Conservation (phyloP, 2,329 filamentous ascomycete species). For the Hirsutella minnesotensis region DNA sequence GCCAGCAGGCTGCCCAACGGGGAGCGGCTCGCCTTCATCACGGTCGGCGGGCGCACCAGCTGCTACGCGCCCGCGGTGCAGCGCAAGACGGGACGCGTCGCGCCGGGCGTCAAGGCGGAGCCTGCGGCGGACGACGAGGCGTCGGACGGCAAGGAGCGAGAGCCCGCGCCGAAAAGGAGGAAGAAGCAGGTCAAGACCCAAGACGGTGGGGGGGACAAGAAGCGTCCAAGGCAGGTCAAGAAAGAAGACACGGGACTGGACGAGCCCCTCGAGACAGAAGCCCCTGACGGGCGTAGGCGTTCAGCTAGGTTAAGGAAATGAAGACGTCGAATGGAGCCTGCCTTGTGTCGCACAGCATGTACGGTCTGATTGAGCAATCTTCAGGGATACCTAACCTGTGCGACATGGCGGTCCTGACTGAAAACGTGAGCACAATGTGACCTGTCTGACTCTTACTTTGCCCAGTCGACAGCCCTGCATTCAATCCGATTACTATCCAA, state of each 20-base stretch:
- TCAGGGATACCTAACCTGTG: too few species aligned
- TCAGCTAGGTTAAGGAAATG: constrained; percentile 16
- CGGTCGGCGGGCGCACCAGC: constrained; percentile 82
- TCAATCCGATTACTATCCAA: too few species aligned
- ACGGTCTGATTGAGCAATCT: too few species aligned
- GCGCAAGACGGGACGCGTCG: constrained; percentile 54
- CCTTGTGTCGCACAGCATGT: background rate
- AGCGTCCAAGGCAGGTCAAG: constrained; percentile 8
- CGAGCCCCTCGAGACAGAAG: background rate
- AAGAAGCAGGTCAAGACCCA: constrained; percentile 9
- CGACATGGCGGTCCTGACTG: too few species aligned
- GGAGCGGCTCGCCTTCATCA: constrained; percentile 74
- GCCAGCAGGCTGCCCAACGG: constrained; percentile 64
- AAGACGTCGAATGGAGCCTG: background rate
- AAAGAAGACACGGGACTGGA: constrained; percentile 4
- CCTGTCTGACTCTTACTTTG: too few species aligned
- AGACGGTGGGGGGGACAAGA: too few species aligned
- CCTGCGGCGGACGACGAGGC: constrained; percentile 21
- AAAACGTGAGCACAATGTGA: too few species aligned
- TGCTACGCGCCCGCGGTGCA: constrained; percentile 78
- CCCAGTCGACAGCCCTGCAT: too few species aligned
- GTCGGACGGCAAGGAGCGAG: constrained; percentile 14
- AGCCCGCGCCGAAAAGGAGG: constrained; percentile 14
- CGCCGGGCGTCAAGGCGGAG: constrained; percentile 31
- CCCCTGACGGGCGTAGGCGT: constrained; percentile 11